Percentiles rank a stretch among this genome's conserved stretches.
phyloP scores from a whole-genome alignment of 331 rosid genomes.

The Rosa hybrid region DNA sequence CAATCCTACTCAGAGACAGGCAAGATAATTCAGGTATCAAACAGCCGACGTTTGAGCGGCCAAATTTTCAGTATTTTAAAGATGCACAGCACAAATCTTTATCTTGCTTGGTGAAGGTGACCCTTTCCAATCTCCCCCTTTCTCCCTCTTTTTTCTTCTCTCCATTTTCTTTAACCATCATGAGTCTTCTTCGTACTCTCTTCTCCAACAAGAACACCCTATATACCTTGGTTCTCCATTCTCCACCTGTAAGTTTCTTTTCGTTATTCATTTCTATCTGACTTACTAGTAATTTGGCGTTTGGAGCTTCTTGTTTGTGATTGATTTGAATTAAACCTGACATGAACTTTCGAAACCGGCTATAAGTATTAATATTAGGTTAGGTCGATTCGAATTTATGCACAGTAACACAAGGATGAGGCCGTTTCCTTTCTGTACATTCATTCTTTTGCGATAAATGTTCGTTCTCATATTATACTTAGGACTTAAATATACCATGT shows the following conservation, averaged over 20 bases:
- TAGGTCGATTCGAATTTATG: not conserved
- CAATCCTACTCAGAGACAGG: not conserved
- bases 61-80: not conserved
- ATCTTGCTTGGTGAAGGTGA: not conserved
- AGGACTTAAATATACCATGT: not conserved
- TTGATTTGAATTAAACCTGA: not conserved
- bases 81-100: not conserved
- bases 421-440: not conserved
- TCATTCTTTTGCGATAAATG: not conserved
- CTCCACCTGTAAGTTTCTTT: not conserved
- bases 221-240: not conserved
- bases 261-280: not conserved
- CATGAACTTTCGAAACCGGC: not conserved
- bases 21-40: not conserved
- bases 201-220: not conserved
- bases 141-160: not conserved
- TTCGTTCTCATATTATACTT: not conserved
- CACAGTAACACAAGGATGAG: not conserved
- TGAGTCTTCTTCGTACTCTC: not conserved
- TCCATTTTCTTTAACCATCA: not conserved
- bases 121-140: not conserved
- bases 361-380: not conserved
- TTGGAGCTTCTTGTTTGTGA: not conserved
- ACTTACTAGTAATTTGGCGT: too few relatives aligned
- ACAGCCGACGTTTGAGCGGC: constrained; percentile 2